phyloP scores from a whole-genome alignment of 106 monocot species.

The Phalaenopsis equestris region DNA sequence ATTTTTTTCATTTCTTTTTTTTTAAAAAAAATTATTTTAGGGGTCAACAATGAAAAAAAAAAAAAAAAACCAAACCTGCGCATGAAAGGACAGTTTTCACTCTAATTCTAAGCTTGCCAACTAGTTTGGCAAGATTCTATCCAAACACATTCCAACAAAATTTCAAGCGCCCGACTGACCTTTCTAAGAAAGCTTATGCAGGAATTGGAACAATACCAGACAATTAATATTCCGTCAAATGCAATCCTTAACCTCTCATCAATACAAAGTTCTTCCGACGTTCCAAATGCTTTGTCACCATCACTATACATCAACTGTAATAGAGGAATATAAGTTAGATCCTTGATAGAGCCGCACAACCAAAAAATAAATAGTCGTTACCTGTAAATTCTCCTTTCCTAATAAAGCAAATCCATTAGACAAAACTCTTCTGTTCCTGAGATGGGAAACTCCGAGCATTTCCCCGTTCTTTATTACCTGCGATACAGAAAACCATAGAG shows the following conservation, averaged over 20 bases:
- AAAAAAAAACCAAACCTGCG: no score
- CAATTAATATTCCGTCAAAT: conserved; percentile 87
- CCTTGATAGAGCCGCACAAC: conserved; percentile 3
- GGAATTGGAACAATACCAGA: conserved; percentile 43
- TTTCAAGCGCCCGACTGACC: not conserved
- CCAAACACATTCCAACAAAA: not conserved
- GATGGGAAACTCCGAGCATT: conserved; percentile 99
- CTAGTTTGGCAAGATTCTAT: not conserved
- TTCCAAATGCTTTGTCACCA: conserved; percentile 98
- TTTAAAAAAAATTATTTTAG: no score
- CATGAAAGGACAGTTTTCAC: no score
- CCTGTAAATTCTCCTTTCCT: conserved; percentile 84
- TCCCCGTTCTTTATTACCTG: conserved; percentile 99
- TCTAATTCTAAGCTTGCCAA: no score
- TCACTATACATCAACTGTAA: conserved; percentile 95
- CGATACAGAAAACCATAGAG: not conserved
- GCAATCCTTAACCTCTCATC: conserved; percentile 96
- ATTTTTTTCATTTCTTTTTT: no score
- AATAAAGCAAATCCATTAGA: conserved; percentile 84
- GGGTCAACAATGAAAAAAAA: no score
- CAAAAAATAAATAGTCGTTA: conserved; percentile 8
- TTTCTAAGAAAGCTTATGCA: not conserved
- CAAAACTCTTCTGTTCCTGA: conserved; percentile 89
- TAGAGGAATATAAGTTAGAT: conserved; percentile 7
- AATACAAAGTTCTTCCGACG: conserved; percentile 79